These are phyloP conservation scores for Amanita rubescens DNA, from an alignment of 768 basidiomycete species.

Conservation along the genomic window DNA sequence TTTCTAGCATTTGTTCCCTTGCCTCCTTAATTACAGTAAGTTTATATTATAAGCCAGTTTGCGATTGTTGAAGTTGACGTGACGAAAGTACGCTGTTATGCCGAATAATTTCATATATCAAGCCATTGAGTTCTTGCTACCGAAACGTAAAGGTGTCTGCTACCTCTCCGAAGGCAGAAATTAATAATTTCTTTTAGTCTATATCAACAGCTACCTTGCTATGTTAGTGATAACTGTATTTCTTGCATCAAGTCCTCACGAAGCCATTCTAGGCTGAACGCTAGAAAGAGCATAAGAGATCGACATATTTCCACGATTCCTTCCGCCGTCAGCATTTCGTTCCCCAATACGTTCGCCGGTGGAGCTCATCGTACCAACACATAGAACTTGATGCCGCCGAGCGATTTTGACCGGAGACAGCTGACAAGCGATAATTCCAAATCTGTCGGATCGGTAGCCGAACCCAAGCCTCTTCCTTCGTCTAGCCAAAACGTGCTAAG, in stretches of 20 bases:
- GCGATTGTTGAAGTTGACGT: background rate
- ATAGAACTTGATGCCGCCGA: background rate
- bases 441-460: too few relatives aligned
- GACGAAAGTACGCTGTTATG: constrained; percentile 11
- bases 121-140: constrained; percentile 14
- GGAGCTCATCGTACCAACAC: too few relatives aligned
- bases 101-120: constrained; percentile 15
- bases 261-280: background rate
- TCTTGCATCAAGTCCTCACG: too few relatives aligned
- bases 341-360: background rate
- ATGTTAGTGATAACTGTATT: background rate
- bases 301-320: background rate
- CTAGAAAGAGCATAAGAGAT: background rate
- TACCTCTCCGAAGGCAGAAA: background rate
- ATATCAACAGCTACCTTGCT: background rate
- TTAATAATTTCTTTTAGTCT: background rate
- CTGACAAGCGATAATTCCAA: too few relatives aligned
- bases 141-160: constrained; percentile 13
- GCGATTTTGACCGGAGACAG: background rate
- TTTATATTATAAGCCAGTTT: background rate
- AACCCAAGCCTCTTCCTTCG: too few relatives aligned
- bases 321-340: background rate
- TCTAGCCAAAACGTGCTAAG: too few relatives aligned
- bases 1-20: background rate
- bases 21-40: background rate